Percentiles rank a stretch among this genome's conserved stretches.
Evolutionary conservation across 169 alveolate genomes (phyloP).

Genomic region (Perkinsus marinus): DNA sequence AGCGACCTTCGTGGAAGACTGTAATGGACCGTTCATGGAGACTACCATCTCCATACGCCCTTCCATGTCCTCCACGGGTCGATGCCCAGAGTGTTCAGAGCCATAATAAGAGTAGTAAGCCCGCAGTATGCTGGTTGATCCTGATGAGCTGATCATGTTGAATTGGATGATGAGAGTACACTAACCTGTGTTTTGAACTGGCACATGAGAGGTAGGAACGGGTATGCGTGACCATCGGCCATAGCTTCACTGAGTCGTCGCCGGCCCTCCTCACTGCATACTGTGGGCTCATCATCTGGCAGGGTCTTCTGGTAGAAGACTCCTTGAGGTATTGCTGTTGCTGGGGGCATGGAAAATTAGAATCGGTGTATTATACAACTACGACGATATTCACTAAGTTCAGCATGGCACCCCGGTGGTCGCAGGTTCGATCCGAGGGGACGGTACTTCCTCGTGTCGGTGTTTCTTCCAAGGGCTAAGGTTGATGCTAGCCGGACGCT

Average conservation of each 20-base stretch:
- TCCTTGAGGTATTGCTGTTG: neutral
- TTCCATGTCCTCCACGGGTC: conserved; percentile 47
- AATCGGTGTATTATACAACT: no score
- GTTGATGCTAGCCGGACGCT: no score
- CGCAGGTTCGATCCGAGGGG: no score
- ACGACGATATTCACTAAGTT: no score
- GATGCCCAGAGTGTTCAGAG: conserved; percentile 33
- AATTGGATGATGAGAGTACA: neutral
- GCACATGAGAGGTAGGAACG: neutral
- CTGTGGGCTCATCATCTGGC: neutral
- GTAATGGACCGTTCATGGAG: conserved; percentile 26
- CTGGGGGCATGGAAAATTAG: no score
- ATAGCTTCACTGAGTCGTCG: neutral
- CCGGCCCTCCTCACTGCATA: neutral
- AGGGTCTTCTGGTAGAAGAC: neutral
- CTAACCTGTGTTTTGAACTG: neutral
- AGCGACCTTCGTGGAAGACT: neutral
- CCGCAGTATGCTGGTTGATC: conserved; percentile 49
- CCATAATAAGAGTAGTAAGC: conserved; percentile 39
- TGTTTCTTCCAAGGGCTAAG: no score
- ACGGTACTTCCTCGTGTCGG: no score
- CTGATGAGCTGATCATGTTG: neutral
- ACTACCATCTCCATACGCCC: conserved; percentile 55
- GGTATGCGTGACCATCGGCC: neutral
- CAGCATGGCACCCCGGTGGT: no score